Conservation (phyloP, 2,329 filamentous ascomycete genomes). For the Pseudocercospora crystallina region DNA sequence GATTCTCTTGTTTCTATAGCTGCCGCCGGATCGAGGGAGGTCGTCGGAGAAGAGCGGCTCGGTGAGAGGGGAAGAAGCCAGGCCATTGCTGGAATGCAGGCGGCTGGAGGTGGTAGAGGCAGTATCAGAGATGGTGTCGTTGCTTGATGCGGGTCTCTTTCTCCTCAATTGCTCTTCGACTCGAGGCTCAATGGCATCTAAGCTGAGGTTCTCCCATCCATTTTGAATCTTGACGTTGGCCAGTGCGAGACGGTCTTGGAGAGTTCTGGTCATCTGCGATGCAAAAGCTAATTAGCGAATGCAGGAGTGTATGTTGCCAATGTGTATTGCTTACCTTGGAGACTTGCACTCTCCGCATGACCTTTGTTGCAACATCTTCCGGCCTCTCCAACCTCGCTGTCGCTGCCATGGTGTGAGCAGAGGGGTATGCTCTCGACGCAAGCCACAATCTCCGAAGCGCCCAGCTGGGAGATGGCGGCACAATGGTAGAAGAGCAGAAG, state of each 20-base stretch:
- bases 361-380: conserved; percentile 39
- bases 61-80: conserved; percentile 84
- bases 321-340: conserved; percentile 35
- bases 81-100: conserved; percentile 63
- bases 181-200: conserved; percentile 82
- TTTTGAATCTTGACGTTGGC: conserved; percentile 97
- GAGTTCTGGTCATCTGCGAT: conserved; percentile 79
- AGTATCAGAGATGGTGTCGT: conserved; percentile 79
- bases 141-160: conserved; percentile 60
- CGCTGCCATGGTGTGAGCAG: conserved; percentile 30
- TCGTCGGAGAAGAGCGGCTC: conserved; percentile 83
- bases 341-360: conserved; percentile 40
- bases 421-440: conserved; percentile 6
- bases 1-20: conserved; percentile 40
- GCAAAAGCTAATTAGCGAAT: conserved; percentile 25
- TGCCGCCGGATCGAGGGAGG: conserved; percentile 67
- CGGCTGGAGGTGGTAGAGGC: conserved; percentile 81
- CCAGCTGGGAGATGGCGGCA: too few species aligned
- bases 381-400: conserved; percentile 24
- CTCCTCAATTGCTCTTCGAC: conserved; percentile 76
- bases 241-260: conserved; percentile 91
- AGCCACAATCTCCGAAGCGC: neutral
- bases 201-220: conserved; percentile 86
- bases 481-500: too few species aligned
- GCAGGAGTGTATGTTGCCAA: neutral